Evolutionary conservation across 257 asterid species (phyloP), one percentile per base, ranked within the genome.

Genomic region (Plantago ovata): DNA sequence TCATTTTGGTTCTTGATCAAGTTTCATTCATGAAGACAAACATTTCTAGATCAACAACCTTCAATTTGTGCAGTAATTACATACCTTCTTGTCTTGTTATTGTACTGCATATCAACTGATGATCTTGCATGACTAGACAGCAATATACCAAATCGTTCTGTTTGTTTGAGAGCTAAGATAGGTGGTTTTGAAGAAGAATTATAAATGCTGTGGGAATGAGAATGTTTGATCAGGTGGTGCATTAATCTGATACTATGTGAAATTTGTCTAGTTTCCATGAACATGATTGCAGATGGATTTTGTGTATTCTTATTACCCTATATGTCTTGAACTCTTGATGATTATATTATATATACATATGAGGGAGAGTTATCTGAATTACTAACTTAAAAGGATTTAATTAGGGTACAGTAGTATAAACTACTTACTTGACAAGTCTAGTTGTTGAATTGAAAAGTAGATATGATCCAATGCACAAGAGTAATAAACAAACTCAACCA

Each of bases 81-180:
- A 5, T 53, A 72, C 78, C 81, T 76, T 69, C 5, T 61, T 7
- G 4, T 42, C 3, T 58, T 72, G 51, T 11, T 65, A 60, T 18
- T 18, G 36, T 4, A 28, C 36, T 3, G 4, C 4, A 3, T 28
- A 38, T 48, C 41, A 2, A 36, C 73, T 58, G 58, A 49, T 58
- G 58, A 49, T 66, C 56, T 53, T 65, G 63, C 13, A 14, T 16
- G 19, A 40, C 51, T 52, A 21, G 48, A 57, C 6, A 54, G 68
- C 47, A 10, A 28, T 28, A 28, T 28, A 57, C 16, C 32, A 40
- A 33, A 28, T 6, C 45, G 50, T 16, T 23, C 40, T 21, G 60
- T 53, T 38, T 63, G 52, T 33, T 75, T 65, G 50, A 63, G 59
- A 13, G 14, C 41, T 52, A 63, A 20, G 45, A 48, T 9, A 13